Conservation (phyloP, 305 asterid genomes). For the Fraxinus floribunda region DNA sequence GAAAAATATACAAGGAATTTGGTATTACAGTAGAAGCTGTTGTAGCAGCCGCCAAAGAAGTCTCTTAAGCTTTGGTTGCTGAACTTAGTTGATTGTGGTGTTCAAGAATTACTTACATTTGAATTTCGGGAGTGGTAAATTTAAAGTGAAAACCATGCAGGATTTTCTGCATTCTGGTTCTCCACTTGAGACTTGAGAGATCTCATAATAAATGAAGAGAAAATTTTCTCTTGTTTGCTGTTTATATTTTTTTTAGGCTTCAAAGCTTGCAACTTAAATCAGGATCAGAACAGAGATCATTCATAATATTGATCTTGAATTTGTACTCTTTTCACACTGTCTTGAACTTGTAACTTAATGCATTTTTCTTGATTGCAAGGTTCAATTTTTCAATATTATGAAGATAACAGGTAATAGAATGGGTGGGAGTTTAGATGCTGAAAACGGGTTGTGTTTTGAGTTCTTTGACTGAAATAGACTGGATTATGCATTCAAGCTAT, state of each 20-base stretch:
- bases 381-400: not conserved
- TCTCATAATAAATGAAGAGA: not conserved
- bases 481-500: not conserved
- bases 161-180: constrained; percentile 15
- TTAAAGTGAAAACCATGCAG: constrained; percentile 4
- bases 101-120: constrained; percentile 18
- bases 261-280: constrained; percentile 31
- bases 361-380: constrained; percentile 21
- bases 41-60: constrained; percentile 74
- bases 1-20: constrained; percentile 77
- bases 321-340: constrained; percentile 27
- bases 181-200: not conserved
- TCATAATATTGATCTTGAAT: constrained; percentile 28
- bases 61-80: constrained; percentile 39
- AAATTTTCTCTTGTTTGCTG: constrained; percentile 3
- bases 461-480: not conserved
- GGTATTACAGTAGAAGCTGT: constrained; percentile 90
- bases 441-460: not conserved
- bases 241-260: constrained; percentile 12
- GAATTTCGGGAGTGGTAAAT: constrained; percentile 20
- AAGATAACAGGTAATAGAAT: too few relatives aligned
- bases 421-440: not conserved
- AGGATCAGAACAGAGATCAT: constrained; percentile 28
- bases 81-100: constrained; percentile 25
- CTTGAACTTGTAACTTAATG: constrained; percentile 27